Evolutionary conservation across 768 basidiomycete genomes (phyloP).

Genomic region (Leccinum boreale): DNA sequence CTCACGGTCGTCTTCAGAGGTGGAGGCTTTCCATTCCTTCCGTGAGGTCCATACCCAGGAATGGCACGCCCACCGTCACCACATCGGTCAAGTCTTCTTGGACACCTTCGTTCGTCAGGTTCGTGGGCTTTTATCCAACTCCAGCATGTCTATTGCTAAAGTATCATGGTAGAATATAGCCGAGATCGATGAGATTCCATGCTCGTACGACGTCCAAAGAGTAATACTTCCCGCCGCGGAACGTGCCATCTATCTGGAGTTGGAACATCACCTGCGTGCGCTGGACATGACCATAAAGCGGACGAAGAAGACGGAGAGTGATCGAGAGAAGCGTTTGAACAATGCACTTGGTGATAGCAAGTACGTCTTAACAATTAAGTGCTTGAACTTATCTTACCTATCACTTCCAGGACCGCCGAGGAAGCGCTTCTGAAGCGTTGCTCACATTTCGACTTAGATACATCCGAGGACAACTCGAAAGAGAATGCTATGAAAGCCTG

Average conservation of each 20-base stretch:
- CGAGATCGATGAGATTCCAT: slow-evolving; percentile 95
- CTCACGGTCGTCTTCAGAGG: slow-evolving; percentile 47
- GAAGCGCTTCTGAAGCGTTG: slow-evolving; percentile 94
- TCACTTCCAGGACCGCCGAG: slow-evolving; percentile 65
- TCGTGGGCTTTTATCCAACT: slow-evolving; percentile 13
- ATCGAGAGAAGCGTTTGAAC: slow-evolving; percentile 84
- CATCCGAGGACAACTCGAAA: slow-evolving; percentile 42
- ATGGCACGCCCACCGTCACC: slow-evolving; percentile 88
- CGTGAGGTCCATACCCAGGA: slow-evolving; percentile 88
- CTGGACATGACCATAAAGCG: slow-evolving; percentile 77
- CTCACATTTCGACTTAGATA: slow-evolving; percentile 89
- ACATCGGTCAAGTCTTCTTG: slow-evolving; percentile 77
- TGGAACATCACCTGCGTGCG: slow-evolving; percentile 89
- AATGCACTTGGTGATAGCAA: slow-evolving; percentile 87
- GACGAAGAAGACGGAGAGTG: slow-evolving; percentile 69
- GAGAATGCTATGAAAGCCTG: slow-evolving; percentile 88
- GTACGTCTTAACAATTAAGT: slow-evolving; percentile 33
- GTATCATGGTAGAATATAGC: slow-evolving; percentile 69
- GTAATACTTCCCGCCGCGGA: slow-evolving; percentile 88
- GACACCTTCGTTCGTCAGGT: slow-evolving; percentile 86
- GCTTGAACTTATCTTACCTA: background rate
- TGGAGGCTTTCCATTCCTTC: slow-evolving; percentile 95
- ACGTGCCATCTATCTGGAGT: slow-evolving; percentile 89
- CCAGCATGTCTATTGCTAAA: slow-evolving; percentile 9
- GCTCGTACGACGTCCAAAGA: slow-evolving; percentile 55